Evolutionary conservation across 2,329 filamentous ascomycete species (phyloP), one percentile per base, ranked within the genome.

Genomic region (Claviceps monticola): DNA sequence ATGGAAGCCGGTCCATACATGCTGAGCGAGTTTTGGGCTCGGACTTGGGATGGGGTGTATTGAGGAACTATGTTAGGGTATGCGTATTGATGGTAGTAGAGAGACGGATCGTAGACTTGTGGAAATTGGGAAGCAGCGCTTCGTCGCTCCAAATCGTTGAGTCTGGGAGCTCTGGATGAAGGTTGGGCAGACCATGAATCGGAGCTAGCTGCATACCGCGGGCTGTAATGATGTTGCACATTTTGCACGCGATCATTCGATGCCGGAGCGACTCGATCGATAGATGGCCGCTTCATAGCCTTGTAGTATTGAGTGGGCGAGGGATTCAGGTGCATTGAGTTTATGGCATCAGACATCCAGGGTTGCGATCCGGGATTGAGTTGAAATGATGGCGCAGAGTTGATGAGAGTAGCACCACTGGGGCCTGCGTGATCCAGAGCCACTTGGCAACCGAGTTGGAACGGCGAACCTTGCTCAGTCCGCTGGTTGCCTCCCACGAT

Each of bases 351-450:
- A 7, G 62, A 61, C 48, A 63, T 63, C 74, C 75, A 78, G 3
- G 72, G 56, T 55, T 73, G 70, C 5, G 72, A 72, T 7, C 63
- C 67, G 1, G 74, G 71, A 55, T 77, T 75, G 55, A 72, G 62
- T 55, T 73, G 71, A 57, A 75, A 75, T 5, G 68, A 62, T 49
- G 61, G 58, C 13, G 60, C 55, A 7, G 62, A 61, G 41, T 63
- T 62, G 41, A 63, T 61, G 55, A 64, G 65, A 6, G 56, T 50
- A 4, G 59, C 53, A 13, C 54, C 51, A 13, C 53, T 53, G 19
- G 54, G 49, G 11, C 54, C 53, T 2, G 59, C 49, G 29, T 67
- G 65, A 16, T 68, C 66, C 19, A 75, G 51, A 1, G 55, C 59
- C 23, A 72, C 53, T 14, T 60, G 58, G 37, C 65, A 67, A 44